Evolutionary conservation across 331 rosid species (phyloP), one percentile per base, ranked within the genome.

Genomic region (Cucumis variabilis): DNA sequence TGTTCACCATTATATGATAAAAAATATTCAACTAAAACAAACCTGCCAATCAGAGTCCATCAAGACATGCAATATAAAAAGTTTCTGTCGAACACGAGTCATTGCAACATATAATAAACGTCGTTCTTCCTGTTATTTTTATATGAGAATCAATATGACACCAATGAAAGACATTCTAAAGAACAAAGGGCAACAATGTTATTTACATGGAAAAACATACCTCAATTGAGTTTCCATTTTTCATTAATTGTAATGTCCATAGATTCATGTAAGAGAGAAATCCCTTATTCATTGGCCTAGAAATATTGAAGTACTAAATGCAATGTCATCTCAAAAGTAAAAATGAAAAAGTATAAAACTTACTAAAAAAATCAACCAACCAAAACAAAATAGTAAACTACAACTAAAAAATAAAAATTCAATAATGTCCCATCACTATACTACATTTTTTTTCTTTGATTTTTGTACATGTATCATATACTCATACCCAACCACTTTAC

Each of bases 31-130:
- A 69, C 88, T 58, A 25, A 77, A 48, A 87, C 91, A 86, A 70
- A 95, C 99, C 98, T 97, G 99, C 94, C 96, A 95, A 84, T 93
- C 93, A 80, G 98, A 97, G 89, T 97, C 98, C 92, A 92, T 79
- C 84, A 89, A 84, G 81, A 95, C 93, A 90, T 93, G 88, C 23
- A 93, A 94, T 87, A 95, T 85, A 85, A 90, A 93, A 82, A 97
- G 97, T 88, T 91, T 93, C 82, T 88, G 90, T 19, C 98, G 94
- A 88, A 98, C 98, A 91, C 99, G 98, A 71, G 99, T 97, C 98
- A 95, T 97, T 85, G 98, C 99, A 89, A 97, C 99, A 88, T 95
- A 95, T 86, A 97, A 86, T 46, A 97, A 89, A 27, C 99, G 98
- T 50, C 99, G 91, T 89, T 97, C 99, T 89, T 97, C 99, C 99